Percentiles rank a stretch among this genome's conserved stretches.
Evolutionary conservation across 768 basidiomycete genomes (phyloP).

Genomic region (Russula emetica): DNA sequence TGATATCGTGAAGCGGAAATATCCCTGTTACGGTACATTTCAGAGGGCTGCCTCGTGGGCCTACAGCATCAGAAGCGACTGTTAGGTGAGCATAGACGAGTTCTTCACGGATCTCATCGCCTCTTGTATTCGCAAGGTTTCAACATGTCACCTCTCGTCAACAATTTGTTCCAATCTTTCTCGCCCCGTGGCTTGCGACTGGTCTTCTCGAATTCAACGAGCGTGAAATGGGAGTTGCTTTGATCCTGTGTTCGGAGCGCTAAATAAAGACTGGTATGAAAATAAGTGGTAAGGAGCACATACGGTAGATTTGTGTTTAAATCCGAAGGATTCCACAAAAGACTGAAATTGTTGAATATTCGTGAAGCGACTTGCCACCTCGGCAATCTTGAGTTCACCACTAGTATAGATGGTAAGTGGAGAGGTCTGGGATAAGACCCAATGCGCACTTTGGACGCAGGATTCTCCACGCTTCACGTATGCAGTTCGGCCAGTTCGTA

Average conservation of each 20-base stretch:
- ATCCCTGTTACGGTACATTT: no score
- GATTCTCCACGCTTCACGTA: constrained; percentile 86
- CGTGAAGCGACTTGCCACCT: constrained; percentile 81
- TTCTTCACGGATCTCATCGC: constrained; percentile 43
- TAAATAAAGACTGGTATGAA: constrained; percentile 2
- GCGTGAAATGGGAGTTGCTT: constrained; percentile 76
- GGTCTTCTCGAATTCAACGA: constrained; percentile 75
- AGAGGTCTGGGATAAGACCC: neutral
- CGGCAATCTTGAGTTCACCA: constrained; percentile 81
- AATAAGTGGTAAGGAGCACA: constrained; percentile 9
- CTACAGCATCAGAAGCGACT: neutral
- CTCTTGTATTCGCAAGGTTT: constrained; percentile 94
- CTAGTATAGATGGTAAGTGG: constrained; percentile 36
- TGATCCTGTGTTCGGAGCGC: constrained; percentile 52
- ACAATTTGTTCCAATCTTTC: constrained; percentile 56
- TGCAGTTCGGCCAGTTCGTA: constrained; percentile 89
- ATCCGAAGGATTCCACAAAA: constrained; percentile 65
- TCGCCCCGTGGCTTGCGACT: constrained; percentile 44
- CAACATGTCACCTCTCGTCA: constrained; percentile 52
- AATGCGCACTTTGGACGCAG: constrained; percentile 71
- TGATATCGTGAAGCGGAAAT: neutral
- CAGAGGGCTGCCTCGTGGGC: neutral
- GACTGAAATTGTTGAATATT: constrained; percentile 61
- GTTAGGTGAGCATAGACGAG: neutral
- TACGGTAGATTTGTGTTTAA: constrained; percentile 68